A percentile compares a stretch with the other conserved stretches of the same genome.
Evolutionary conservation across 2,329 filamentous ascomycete genomes (phyloP).

Genomic region (Fonsecaea nubica): DNA sequence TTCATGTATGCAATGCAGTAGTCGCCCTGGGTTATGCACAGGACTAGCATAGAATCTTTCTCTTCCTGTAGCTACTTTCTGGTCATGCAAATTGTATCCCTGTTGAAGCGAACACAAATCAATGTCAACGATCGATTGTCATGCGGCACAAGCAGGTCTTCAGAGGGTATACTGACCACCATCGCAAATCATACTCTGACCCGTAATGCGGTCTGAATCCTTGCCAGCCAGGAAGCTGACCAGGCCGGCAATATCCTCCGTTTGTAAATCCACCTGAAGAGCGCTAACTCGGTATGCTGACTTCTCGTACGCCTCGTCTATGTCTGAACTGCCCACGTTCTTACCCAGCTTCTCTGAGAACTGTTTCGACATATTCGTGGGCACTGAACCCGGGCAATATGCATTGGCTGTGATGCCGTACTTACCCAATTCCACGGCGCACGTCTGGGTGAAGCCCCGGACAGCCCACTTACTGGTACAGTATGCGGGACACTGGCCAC

Average conservation of each 20-base stretch:
- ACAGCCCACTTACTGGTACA: slow-evolving; percentile 70
- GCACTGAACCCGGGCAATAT: slow-evolving; percentile 71
- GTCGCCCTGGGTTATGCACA: no score
- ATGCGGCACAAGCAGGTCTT: no score
- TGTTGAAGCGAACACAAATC: no score
- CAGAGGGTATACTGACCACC: no score
- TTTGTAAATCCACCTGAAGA: not conserved
- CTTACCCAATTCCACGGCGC: slow-evolving; percentile 68
- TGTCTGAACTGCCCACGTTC: slow-evolving; percentile 54
- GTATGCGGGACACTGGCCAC: slow-evolving; percentile 65
- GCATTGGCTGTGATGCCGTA: slow-evolving; percentile 72
- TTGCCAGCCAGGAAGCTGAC: slow-evolving; percentile 21
- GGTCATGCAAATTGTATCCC: no score
- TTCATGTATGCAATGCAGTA: no score
- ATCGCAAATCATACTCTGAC: slow-evolving; percentile 68
- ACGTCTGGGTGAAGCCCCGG: slow-evolving; percentile 67
- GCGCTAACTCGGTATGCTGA: no score
- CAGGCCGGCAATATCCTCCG: slow-evolving; percentile 16
- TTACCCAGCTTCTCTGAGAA: slow-evolving; percentile 67
- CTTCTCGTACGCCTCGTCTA: no score
- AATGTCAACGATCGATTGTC: no score
- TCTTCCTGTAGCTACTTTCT: no score
- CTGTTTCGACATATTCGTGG: slow-evolving; percentile 70
- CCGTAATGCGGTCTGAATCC: slow-evolving; percentile 55
- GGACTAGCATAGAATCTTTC: no score